A percentile compares a stretch with the other conserved stretches of the same genome.
Evolutionary conservation across 257 asterid genomes (phyloP).

Genomic region (Dorcoceras hygrometricum): DNA sequence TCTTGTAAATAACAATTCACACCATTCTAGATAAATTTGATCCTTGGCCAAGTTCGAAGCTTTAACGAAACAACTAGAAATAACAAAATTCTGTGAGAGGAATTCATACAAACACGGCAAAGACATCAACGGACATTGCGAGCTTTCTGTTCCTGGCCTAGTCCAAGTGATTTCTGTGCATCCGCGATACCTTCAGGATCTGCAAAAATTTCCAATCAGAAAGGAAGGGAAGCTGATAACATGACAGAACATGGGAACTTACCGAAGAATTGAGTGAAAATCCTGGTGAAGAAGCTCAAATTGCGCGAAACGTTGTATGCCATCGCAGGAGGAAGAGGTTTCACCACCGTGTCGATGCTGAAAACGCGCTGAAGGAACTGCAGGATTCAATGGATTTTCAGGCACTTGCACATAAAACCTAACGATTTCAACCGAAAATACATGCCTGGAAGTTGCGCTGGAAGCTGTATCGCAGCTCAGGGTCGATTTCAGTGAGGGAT

Average conservation of each 20-base stretch:
- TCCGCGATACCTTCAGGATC: conserved; percentile 89
- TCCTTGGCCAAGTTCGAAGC: no score
- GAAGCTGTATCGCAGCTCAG: conserved; percentile 92
- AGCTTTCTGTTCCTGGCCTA: conserved; percentile 82
- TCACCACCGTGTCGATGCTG: conserved; percentile 84
- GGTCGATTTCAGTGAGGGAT: conserved; percentile 67
- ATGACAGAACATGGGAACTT: conserved; percentile 13
- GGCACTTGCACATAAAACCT: no score
- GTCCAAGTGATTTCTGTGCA: conserved; percentile 93
- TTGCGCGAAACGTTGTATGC: conserved; percentile 78
- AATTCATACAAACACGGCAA: not conserved
- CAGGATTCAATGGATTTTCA: no score
- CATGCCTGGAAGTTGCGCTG: conserved; percentile 85
- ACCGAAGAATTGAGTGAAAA: conserved; percentile 94
- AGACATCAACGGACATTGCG: conserved; percentile 62
- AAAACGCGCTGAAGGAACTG: conserved; percentile 92
- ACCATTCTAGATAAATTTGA: no score
- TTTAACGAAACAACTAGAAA: no score
- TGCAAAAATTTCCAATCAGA: conserved; percentile 31
- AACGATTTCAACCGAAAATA: not conserved
- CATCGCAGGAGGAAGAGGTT: conserved; percentile 94
- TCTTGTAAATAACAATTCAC: no score
- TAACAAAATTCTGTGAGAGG: no score
- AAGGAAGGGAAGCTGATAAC: no score
- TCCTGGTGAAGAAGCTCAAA: conserved; percentile 89